Conservation (phyloP, 331 rosid genomes). For the Phaseolus coccineus region DNA sequence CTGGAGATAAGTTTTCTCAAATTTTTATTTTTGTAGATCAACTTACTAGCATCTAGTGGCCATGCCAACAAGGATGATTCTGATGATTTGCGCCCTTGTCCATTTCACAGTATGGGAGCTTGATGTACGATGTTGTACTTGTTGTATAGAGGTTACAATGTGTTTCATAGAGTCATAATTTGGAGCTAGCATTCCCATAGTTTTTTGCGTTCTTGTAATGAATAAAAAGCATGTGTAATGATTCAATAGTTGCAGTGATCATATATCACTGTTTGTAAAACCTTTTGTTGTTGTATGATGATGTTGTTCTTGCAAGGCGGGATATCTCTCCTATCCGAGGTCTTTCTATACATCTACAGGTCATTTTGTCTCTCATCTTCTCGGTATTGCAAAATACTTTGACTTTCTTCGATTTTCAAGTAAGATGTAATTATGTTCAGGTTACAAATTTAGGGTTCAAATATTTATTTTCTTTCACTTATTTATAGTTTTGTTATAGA, state of each 20-base stretch:
- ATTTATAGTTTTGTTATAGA: too few relatives aligned
- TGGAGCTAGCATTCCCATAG: neutral
- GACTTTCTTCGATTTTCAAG: too few relatives aligned
- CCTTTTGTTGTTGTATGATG: neutral
- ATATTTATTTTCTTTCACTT: too few relatives aligned
- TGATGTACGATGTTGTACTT: conserved; percentile 49
- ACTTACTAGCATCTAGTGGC: conserved; percentile 66
- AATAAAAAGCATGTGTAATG: conserved; percentile 33
- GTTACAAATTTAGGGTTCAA: too few relatives aligned
- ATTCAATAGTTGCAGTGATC: conserved; percentile 11
- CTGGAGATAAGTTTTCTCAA: conserved; percentile 2
- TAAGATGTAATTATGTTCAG: too few relatives aligned
- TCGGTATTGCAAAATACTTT: too few relatives aligned
- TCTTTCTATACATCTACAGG: too few relatives aligned
- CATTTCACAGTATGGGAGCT: conserved; percentile 71
- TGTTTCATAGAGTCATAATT: neutral
- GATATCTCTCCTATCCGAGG: too few relatives aligned
- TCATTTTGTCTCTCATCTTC: too few relatives aligned
- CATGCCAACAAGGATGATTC: conserved; percentile 54
- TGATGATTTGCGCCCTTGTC: conserved; percentile 45
- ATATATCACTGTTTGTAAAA: neutral
- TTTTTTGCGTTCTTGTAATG: conserved; percentile 34
- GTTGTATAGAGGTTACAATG: neutral
- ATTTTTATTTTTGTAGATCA: conserved; percentile 57
- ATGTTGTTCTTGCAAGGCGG: neutral